Evolutionary conservation across 257 asterid genomes (phyloP).

Genomic region (Penstemon newberryi): DNA sequence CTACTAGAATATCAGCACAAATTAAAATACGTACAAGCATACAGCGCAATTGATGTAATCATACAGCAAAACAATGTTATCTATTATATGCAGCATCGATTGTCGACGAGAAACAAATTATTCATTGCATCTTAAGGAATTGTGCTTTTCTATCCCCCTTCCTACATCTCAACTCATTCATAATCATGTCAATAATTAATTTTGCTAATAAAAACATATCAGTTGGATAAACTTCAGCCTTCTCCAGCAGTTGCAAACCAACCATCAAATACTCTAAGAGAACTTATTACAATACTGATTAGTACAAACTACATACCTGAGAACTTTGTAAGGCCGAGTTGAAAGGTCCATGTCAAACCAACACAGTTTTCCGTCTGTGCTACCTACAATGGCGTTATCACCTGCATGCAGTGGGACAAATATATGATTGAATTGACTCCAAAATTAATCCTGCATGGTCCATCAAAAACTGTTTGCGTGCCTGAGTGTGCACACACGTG

Average conservation of each 20-base stretch:
- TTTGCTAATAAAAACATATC: background rate
- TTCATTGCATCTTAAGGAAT: background rate
- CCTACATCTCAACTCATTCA: background rate
- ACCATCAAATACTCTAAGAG: background rate
- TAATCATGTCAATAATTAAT: background rate
- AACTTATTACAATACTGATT: background rate
- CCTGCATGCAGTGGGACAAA: conserved; percentile 49
- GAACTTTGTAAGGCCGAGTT: conserved; percentile 82
- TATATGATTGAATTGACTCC: conserved; percentile 3
- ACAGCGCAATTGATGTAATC: background rate
- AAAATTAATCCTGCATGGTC: background rate
- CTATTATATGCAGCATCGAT: background rate
- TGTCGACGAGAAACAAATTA: background rate
- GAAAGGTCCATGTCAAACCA: conserved; percentile 99
- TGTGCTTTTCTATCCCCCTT: background rate
- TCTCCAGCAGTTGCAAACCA: background rate
- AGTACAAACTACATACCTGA: conserved; percentile 53
- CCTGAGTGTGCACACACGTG: background rate
- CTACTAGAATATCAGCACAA: background rate
- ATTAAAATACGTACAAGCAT: background rate
- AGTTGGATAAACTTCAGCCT: background rate
- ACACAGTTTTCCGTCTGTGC: conserved; percentile 92
- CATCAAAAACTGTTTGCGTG: background rate
- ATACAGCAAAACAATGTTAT: background rate
- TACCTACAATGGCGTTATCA: conserved; percentile 88